Evolutionary conservation across 1,139 yeast genomes (phyloP), one percentile per base, ranked within the genome.

Genomic region (Kluyveromyces sp.): DNA sequence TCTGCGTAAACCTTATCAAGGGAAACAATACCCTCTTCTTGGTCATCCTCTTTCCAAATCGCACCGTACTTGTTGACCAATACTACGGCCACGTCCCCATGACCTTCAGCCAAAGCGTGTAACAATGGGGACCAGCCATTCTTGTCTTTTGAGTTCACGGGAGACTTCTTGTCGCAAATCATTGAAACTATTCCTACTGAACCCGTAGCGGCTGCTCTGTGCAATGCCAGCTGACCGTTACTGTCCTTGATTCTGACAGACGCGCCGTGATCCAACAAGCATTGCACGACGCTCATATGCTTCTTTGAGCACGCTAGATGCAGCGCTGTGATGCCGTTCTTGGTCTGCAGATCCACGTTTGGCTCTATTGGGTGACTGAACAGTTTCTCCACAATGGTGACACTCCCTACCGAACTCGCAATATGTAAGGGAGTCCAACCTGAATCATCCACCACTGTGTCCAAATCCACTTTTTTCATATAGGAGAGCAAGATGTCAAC

Each of bases 381-480:
- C 2, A 79, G 49, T 33, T 66, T 53, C 29, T 73, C 69, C 11
- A 84, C 61, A 2, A 83, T 70, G 9, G 71, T 71, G 33, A 70
- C 60, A 56, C 78, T 76, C 0, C 96, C 96, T 1, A 82, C 70
- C 0, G 96, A 75, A 0, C 84, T 73, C 0, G 89, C 85, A 41
- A 89, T 80, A 63, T 89, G 96, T 25, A 87, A 59, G 1, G 95
- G 87, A 0, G 94, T 81, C 96, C 96, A 88, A 0, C 94, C 94
- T 7, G 88, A 72, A 13, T 73, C 80, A 61, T 89, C 97, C 0
- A 65, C 65, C 54, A 71, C 61, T 3, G 81, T 84, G 58, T 87
- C 92, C 12, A 86, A 60, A 51, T 86, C 94, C 28, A 75, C 57
- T 15, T 67, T 67, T 25, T 53, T 53, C 49, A 57, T 49, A 39